Percentiles rank a stretch among this genome's conserved stretches.
phyloP scores from a whole-genome alignment of 768 basidiomycete genomes.

The Pleurotus pulmonarius region DNA sequence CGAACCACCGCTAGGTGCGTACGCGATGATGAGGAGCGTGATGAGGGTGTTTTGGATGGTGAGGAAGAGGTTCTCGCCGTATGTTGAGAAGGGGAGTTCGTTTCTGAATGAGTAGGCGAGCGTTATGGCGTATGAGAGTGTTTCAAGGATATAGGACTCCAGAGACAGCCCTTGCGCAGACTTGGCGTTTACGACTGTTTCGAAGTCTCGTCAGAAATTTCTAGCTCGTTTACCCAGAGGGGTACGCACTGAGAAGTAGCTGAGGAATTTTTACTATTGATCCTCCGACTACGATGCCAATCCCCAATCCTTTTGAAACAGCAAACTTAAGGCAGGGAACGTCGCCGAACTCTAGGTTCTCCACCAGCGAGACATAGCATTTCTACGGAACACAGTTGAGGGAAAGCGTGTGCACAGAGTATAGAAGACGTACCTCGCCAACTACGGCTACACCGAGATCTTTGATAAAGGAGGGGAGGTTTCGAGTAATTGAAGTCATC shows the following conservation, averaged over 20 bases:
- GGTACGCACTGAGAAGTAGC: slow-evolving; percentile 72
- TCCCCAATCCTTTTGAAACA: slow-evolving; percentile 86
- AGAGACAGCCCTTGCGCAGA: slow-evolving; percentile 89
- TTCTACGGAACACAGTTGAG: slow-evolving; percentile 42
- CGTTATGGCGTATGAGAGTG: slow-evolving; percentile 85
- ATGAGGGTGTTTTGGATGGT: slow-evolving; percentile 86
- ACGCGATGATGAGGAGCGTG: slow-evolving; percentile 80
- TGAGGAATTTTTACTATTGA: slow-evolving; percentile 97
- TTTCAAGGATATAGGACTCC: slow-evolving; percentile 86
- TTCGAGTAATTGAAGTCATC: slow-evolving; percentile 78
- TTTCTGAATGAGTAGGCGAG: slow-evolving; percentile 84
- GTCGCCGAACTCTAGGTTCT: slow-evolving; percentile 76
- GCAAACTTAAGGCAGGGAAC: slow-evolving; percentile 87
- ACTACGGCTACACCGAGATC: slow-evolving; percentile 80
- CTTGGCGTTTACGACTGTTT: slow-evolving; percentile 59
- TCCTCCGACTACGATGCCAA: slow-evolving; percentile 90
- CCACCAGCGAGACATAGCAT: slow-evolving; percentile 88
- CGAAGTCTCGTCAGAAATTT: background rate
- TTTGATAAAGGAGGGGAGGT: slow-evolving; percentile 82
- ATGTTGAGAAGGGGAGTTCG: slow-evolving; percentile 92
- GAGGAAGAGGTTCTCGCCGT: slow-evolving; percentile 96
- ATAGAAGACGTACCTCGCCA: slow-evolving; percentile 56
- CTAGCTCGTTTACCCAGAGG: too few relatives aligned
- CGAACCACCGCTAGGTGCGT: slow-evolving; percentile 32
- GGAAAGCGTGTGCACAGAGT: background rate